Percentiles rank a stretch among this genome's conserved stretches.
Evolutionary conservation across 768 basidiomycete species (phyloP).

Genomic region (Lactifluus volemus): DNA sequence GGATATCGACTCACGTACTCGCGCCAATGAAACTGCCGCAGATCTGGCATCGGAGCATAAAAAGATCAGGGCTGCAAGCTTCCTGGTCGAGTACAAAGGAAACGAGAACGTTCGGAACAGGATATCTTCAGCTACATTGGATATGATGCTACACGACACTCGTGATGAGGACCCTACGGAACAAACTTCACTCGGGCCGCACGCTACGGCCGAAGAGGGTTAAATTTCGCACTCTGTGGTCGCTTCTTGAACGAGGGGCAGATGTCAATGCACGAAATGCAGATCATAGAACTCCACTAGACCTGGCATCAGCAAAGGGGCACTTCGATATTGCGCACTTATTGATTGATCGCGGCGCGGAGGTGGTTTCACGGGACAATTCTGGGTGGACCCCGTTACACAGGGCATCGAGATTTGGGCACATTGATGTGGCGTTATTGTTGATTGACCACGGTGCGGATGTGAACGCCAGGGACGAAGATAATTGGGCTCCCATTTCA

Average conservation of each 20-base stretch:
- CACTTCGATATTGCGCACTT: background rate
- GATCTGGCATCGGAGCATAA: too few relatives aligned
- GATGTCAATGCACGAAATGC: background rate
- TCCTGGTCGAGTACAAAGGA: background rate
- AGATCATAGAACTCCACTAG: background rate
- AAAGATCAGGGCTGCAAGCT: too few relatives aligned
- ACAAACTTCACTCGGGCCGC: background rate
- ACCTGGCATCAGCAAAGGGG: background rate
- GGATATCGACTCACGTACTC: background rate
- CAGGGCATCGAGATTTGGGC: background rate
- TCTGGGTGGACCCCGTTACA: background rate
- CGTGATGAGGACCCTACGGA: too few relatives aligned
- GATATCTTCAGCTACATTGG: background rate
- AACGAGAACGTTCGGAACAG: background rate
- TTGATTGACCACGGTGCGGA: background rate
- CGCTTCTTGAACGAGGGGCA: background rate
- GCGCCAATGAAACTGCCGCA: background rate
- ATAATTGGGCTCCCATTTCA: slow-evolving; percentile 1
- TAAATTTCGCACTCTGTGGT: background rate
- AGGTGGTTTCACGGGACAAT: background rate
- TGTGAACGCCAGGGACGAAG: background rate
- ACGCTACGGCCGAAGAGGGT: background rate
- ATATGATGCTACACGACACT: too few relatives aligned
- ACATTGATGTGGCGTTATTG: background rate
- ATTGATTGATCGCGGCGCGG: background rate